These are phyloP conservation scores for Metarhizium guizhouense DNA, from an alignment of 2,329 filamentous ascomycete genomes.

Conservation along the genomic window DNA sequence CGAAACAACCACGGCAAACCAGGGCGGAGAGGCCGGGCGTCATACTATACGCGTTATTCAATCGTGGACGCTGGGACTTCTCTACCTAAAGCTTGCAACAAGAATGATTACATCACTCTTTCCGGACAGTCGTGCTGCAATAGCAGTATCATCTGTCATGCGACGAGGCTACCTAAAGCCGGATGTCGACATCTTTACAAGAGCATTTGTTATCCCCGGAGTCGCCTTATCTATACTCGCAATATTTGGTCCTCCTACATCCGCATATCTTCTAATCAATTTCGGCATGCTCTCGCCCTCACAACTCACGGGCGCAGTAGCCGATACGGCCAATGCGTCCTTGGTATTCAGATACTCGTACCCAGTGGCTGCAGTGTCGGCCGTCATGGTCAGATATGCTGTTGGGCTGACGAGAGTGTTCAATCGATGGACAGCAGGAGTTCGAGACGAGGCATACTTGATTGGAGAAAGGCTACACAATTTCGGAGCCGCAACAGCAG, in stretches of 20 bases:
- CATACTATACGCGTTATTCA: conserved; percentile 84
- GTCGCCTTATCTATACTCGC: conserved; percentile 51
- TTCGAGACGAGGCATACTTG: conserved; percentile 91
- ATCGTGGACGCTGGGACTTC: conserved; percentile 84
- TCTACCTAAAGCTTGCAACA: conserved; percentile 76
- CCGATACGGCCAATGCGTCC: conserved; percentile 19
- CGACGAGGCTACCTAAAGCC: conserved; percentile 71
- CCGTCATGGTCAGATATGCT: conserved; percentile 31
- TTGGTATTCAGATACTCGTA: conserved; percentile 56
- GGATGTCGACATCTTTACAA: conserved; percentile 68
- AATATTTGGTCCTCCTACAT: conserved; percentile 53
- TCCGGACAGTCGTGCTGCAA: conserved; percentile 60
- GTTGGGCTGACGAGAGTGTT: conserved; percentile 53
- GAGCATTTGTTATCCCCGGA: conserved; percentile 76
- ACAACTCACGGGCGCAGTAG: conserved; percentile 14
- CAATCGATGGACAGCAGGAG: conserved; percentile 66
- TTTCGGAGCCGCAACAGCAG: conserved; percentile 51
- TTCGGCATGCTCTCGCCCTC: conserved; percentile 11
- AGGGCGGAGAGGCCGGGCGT: conserved; percentile 16
- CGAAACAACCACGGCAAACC: conserved; percentile 11
- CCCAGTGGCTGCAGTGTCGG: conserved; percentile 50
- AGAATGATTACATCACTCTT: conserved; percentile 61
- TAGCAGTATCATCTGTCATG: conserved; percentile 65
- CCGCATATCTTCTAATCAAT: conserved; percentile 35
- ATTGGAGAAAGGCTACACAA: conserved; percentile 94